Evolutionary conservation across 768 basidiomycete species (phyloP).

Genomic region (Mycena epipterygia): DNA sequence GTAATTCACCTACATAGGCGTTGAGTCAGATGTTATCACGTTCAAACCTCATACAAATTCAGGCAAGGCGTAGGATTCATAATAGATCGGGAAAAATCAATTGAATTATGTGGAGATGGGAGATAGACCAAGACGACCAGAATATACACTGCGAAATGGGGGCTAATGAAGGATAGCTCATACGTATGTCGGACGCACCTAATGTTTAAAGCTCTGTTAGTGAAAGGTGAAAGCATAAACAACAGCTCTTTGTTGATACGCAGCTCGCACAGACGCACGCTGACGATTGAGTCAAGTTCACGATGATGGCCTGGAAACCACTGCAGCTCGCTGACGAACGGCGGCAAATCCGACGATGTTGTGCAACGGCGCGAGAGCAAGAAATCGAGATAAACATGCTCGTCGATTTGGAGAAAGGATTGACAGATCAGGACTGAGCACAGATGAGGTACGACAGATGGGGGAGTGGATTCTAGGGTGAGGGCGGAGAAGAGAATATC

Average conservation of each 20-base stretch:
- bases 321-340: neutral
- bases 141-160: too few species aligned
- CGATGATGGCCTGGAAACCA: neutral
- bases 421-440: neutral
- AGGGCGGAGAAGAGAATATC: neutral
- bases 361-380: neutral
- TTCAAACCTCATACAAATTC: too few species aligned
- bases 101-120: too few species aligned
- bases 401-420: conserved; percentile 2
- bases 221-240: too few species aligned
- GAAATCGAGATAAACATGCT: neutral
- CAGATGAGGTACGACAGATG: neutral
- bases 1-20: too few species aligned
- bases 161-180: too few species aligned
- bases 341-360: neutral
- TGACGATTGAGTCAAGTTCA: neutral
- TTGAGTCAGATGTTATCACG: too few species aligned
- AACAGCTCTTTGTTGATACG: neutral
- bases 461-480: neutral
- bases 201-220: too few species aligned
- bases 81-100: too few species aligned
- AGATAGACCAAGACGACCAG: too few species aligned
- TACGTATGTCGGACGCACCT: too few species aligned
- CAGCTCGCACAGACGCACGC: neutral
- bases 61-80: too few species aligned